Base-by-base conservation (phyloP, 768 basidiomycete genomes). In the Kockovaella imperatae region DNA sequence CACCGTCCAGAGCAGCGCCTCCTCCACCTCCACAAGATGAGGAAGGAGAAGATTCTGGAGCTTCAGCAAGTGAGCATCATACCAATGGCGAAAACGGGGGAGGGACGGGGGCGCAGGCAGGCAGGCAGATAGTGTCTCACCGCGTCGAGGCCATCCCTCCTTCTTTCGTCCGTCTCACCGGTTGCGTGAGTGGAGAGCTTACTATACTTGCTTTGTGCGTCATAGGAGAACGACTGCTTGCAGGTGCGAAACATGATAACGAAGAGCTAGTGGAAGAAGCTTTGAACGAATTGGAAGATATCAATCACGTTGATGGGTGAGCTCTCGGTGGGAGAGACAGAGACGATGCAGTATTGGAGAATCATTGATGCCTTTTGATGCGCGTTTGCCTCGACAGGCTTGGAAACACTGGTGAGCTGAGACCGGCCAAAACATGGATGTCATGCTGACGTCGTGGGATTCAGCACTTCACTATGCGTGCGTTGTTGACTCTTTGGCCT, bases 301-400 rank as follows among this genome's bases (percentile, higher is more conserved):
- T 88, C 53, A 90, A 90, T 69, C 80, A 75, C 59, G 75, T 76
- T 59, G 86, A 88, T 63, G 84, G 84, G 86, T 86, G 62, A 56
- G 84, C 76, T 35, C 28, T 23, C 49, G n/a, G 35, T 50, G 52
- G 40, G 42, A 41, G 32, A 44, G 57, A n/a, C 13, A 17, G 31
- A 26, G 41, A 21, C 31, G n/a, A n/a, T n/a, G n/a, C 28, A 30
- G 18, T 10, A 11, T 36, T 1, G 31, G 3, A 11, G 5, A 13
- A 21, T 4, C 23, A 17, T 38, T 28, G 17, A 42, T 40, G 23
- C 25, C 38, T 24, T 14, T 11, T 17, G 14, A 32, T 30, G 45
- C 41, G 34, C 30, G 28, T 41, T 40, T 39, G 36, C 10, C 25
- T 28, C 13, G 6, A 4, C 57, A 76, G 73, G 15, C 65, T 87